Conservation (phyloP, 441 rosid genomes). For the Cnidoscolus chayamansa region DNA sequence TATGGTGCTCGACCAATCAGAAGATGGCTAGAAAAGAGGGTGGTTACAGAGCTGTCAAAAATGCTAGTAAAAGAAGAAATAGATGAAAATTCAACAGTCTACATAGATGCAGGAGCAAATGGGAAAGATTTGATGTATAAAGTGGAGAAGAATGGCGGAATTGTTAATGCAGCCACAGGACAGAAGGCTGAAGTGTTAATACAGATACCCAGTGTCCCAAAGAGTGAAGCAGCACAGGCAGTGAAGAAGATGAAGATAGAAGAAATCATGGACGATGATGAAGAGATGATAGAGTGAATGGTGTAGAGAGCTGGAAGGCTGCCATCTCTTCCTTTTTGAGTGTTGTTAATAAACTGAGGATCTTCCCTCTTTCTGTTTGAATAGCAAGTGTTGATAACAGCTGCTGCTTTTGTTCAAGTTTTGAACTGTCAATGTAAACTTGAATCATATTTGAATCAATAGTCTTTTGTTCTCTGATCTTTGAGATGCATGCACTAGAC, state of each 20-base stretch:
- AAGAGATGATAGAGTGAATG: slow-evolving; percentile 45
- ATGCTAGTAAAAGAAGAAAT: slow-evolving; percentile 76
- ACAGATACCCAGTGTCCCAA: slow-evolving; percentile 41
- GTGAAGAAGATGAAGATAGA: slow-evolving; percentile 88
- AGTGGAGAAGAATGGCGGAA: slow-evolving; percentile 73
- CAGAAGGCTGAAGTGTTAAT: slow-evolving; percentile 65
- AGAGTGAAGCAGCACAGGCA: slow-evolving; percentile 56
- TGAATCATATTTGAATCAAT: no score
- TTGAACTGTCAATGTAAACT: no score
- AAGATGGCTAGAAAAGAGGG: slow-evolving; percentile 88
- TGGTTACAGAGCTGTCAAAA: slow-evolving; percentile 74
- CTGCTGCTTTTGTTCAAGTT: no score
- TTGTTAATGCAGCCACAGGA: slow-evolving; percentile 66
- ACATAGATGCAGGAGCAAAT: slow-evolving; percentile 45
- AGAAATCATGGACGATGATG: slow-evolving; percentile 62
- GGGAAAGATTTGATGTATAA: slow-evolving; percentile 47
- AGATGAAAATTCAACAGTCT: slow-evolving; percentile 73
- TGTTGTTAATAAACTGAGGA: no score
- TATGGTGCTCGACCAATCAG: slow-evolving; percentile 88
- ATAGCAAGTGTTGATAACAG: no score
- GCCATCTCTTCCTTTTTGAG: no score
- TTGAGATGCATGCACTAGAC: no score
- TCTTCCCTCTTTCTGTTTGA: no score
- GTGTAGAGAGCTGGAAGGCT: no score
- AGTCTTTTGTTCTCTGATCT: no score